Evolutionary conservation across 2,329 filamentous ascomycete species (phyloP), one percentile per base, ranked within the genome.

Genomic region (Cyphellophora europaea): DNA sequence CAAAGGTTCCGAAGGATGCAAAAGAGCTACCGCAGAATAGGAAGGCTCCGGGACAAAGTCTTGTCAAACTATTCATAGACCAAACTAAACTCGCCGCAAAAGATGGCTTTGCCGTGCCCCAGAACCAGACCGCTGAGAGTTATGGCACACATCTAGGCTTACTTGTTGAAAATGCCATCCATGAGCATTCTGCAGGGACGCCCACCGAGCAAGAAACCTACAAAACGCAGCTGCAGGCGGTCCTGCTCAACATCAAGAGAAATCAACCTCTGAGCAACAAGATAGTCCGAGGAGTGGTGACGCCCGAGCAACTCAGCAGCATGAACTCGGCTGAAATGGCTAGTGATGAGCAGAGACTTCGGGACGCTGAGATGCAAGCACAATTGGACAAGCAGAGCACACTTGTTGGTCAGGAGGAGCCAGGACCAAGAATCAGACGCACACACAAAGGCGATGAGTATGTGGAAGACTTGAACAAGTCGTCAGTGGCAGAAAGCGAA

Each of bases 371-470:
- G 43, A 69, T 76, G 41, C 67, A 70, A 47, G 59, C 65, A 11
- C 67, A 70, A 36, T 63, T 78, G 27, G 74, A 79, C 51, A 61
- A 63, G 27, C 70, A 75, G 41, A 83, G 89, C 30, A 88, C 91
- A 30, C 72, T 93, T 19, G 78, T 89, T 40, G 74, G 85, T 11
- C 75, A 83, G 13, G 43, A 48, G 30, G 77, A 82, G 12, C 71
- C 75, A 32, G 86, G 75, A 2, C 82, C 88, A 3, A 77, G 87
- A 3, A 79, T 95, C 37, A 75, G 87, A 50, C 78, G 84, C 48
- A 95, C 89, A 2, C 89, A 96, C 64, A 96, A 96, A 58, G 91
- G 91, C 10, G 88, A 95, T 39, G 91, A 96, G 54, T 59, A 94
- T 11, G 72, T 96, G 11, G 87, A 89, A 42, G 77, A 82, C 30